Conservation (phyloP, 495 filamentous ascomycete species). For the Hypoxylon cercidicola region DNA sequence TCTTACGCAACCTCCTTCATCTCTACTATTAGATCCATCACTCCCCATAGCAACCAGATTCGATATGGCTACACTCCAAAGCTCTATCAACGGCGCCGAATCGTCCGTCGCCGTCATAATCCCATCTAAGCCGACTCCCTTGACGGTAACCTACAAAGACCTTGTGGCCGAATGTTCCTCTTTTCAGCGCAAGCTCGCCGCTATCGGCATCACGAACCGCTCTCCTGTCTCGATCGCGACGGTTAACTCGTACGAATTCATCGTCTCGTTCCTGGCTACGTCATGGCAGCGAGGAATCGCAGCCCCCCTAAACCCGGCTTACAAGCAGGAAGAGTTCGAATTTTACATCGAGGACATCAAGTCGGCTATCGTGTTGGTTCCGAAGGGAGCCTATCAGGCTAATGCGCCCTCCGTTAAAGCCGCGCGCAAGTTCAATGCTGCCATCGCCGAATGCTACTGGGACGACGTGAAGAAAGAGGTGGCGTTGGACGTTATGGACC, state of each 20-base stretch:
- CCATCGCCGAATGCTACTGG: conserved; percentile 85
- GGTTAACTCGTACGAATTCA: conserved; percentile 83
- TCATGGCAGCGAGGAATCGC: conserved; percentile 82
- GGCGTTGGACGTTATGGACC: conserved; percentile 77
- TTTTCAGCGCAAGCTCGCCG: conserved; percentile 78
- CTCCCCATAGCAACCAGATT: conserved; percentile 1
- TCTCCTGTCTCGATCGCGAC: conserved; percentile 79
- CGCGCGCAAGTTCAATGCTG: conserved; percentile 77
- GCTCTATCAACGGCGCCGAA: conserved; percentile 53
- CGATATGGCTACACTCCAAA: conserved; percentile 54
- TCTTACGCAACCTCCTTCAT: no score
- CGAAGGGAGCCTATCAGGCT: conserved; percentile 69
- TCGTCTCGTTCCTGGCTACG: conserved; percentile 80
- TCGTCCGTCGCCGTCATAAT: conserved; percentile 71
- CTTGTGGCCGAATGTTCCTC: conserved; percentile 67
- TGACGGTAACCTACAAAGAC: conserved; percentile 70
- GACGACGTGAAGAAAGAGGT: conserved; percentile 67
- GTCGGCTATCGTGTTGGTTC: conserved; percentile 77
- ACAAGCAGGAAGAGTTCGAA: conserved; percentile 88
- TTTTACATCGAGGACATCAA: conserved; percentile 89
- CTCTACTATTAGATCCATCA: not conserved
- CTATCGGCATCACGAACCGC: conserved; percentile 69
- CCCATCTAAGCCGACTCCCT: conserved; percentile 65
- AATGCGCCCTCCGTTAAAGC: conserved; percentile 76
- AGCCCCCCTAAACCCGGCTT: conserved; percentile 82